Evolutionary conservation across 2,329 filamentous ascomycete species (phyloP), one percentile per base, ranked within the genome.

Genomic region (Phialemoniopsis sp.): DNA sequence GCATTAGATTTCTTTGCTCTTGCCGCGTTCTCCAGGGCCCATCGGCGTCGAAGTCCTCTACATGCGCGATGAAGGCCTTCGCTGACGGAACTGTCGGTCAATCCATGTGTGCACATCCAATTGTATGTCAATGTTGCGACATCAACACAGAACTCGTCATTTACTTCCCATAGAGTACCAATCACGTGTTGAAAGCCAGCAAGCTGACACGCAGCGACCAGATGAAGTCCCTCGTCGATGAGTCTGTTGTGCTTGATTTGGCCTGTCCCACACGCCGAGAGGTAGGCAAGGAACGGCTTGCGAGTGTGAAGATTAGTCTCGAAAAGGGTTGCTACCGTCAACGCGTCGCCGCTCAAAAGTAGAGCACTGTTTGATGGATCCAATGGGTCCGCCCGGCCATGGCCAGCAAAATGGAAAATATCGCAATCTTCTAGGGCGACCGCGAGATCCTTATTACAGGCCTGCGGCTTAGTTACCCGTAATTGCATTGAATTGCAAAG

Each of bases 401-500:
- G 65, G 7, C 66, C 60, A 2, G 66, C 64, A 37, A 70, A 70
- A 42, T 69, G 65, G 40, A 67, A 64, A 5, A 68, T 57, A 10
- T 50, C 45, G 46, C 56, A 61, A 1, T 19, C 34, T 4, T 18
- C 33, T 4, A 67, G 39, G 3, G 41, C 30, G 1, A 14, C 9
- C 1, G 62, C 3, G 2, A 64, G 41, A 3, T 59, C 50, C 8
- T 42, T 32, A 21, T 48, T 53, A 8, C 21, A 21, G 2, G 3
- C 38, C 13, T 9, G 32, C 10, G 45, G 42, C 40, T 38, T n/a
- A 3, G 37, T 18, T 9, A 16, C 3, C 6, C 3, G 14, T 13
- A 13, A 6, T 3, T 26, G 3, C 33, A 35, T 13, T 6, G 21
- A 21, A 3, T 14, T 35, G 33, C 21, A 35, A 16, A 21, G 14